A percentile compares a stretch with the other conserved stretches of the same genome.
Conservation (phyloP, 768 basidiomycete species). For the Boletales sp. region DNA sequence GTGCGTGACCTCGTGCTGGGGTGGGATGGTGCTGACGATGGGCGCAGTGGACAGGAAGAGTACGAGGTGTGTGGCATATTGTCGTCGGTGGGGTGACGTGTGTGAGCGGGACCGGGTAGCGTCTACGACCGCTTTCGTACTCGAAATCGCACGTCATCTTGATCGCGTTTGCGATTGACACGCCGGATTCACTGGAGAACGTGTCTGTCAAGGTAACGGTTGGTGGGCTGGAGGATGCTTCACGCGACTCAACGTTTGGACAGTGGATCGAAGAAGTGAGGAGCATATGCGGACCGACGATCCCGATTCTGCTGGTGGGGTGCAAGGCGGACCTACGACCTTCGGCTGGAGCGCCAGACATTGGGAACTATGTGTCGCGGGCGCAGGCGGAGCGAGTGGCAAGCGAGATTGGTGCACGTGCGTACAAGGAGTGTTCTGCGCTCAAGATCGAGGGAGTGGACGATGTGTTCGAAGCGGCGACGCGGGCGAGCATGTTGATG, state of each 20-base stretch:
- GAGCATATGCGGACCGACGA: constrained; percentile 86
- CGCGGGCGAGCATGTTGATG: constrained; percentile 94
- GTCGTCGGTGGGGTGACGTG: too few species aligned
- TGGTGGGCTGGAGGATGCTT: neutral
- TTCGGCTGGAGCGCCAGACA: constrained; percentile 42
- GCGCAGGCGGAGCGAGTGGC: constrained; percentile 83
- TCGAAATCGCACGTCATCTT: constrained; percentile 98
- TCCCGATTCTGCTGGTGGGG: constrained; percentile 94
- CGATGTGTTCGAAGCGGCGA: constrained; percentile 96
- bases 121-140: constrained; percentile 94
- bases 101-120: constrained; percentile 37
- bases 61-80: constrained; percentile 64
- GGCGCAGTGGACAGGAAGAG: constrained; percentile 89
- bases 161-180: constrained; percentile 95
- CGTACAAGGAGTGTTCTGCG: constrained; percentile 93
- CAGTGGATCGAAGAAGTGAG: constrained; percentile 99
- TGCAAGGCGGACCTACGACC: constrained; percentile 94
- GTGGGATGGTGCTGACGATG: neutral
- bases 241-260: too few species aligned
- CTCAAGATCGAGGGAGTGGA: constrained; percentile 91
- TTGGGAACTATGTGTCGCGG: constrained; percentile 62
- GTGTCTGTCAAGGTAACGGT: constrained; percentile 77
- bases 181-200: constrained; percentile 95
- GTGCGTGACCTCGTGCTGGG: constrained; percentile 47
- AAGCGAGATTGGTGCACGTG: constrained; percentile 80